phyloP scores from a whole-genome alignment of 169 alveolate genomes.

The Besnoitia besnoiti region DNA sequence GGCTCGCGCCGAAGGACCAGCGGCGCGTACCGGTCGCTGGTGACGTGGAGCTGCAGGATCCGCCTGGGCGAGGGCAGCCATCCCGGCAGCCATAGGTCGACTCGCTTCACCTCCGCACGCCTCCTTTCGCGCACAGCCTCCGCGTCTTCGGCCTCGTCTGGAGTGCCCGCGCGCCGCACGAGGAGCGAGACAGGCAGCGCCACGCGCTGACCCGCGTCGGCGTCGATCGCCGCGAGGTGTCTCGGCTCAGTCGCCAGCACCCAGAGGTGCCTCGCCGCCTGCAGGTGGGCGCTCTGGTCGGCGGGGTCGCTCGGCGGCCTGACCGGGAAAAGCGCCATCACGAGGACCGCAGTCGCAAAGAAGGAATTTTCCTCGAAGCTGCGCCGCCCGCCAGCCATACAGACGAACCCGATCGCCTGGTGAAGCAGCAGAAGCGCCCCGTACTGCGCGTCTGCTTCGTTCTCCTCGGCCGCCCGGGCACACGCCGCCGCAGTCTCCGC shows the following conservation, averaged over 20 bases:
- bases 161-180: background rate
- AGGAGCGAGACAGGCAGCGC: background rate
- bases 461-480: background rate
- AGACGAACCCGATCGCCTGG: constrained; percentile 7
- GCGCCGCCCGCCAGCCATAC: background rate
- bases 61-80: background rate
- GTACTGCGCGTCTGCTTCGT: background rate
- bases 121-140: too few relatives aligned
- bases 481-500: background rate
- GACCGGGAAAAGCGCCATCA: background rate
- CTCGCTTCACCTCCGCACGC: too few relatives aligned
- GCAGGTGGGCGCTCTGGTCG: background rate
- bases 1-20: background rate
- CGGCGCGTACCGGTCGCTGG: background rate
- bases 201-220: background rate
- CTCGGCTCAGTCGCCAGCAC: background rate
- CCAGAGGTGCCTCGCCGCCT: background rate
- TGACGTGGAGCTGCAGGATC: background rate
- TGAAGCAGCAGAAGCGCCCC: background rate
- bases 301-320: background rate
- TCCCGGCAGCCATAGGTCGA: background rate
- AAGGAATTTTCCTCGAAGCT: background rate
- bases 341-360: background rate
- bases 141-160: background rate
- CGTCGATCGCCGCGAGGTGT: background rate